Percentiles rank a stretch among this genome's conserved stretches.
Conservation (phyloP, 768 basidiomycete species). For the Baorangia bicolor region DNA sequence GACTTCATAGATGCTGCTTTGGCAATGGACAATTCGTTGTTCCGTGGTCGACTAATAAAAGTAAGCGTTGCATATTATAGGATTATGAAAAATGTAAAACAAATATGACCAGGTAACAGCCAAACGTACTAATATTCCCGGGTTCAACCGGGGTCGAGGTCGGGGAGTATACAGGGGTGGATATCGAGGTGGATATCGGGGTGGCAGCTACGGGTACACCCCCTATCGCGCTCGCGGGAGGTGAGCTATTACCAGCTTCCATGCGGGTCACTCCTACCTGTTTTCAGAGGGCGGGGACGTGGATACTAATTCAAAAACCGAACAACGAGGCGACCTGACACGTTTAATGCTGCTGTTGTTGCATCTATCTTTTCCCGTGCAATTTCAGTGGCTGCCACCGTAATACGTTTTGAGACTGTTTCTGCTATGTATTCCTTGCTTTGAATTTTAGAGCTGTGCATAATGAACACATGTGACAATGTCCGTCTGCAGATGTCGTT, state of each 20-base stretch:
- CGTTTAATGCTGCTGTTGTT: constrained; percentile 8
- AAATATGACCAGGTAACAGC: constrained; percentile 71
- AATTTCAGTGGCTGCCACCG: constrained; percentile 7
- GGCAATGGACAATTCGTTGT: constrained; percentile 93
- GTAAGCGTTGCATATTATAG: constrained; percentile 40
- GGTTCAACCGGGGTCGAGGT: constrained; percentile 82
- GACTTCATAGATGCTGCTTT: constrained; percentile 88
- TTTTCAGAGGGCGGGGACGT: constrained; percentile 68
- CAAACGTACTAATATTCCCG: constrained; percentile 95
- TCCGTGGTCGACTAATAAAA: constrained; percentile 91
- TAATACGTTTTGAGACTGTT: constrained; percentile 21
- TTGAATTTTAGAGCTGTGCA: constrained; percentile 29
- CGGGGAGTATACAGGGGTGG: constrained; percentile 65
- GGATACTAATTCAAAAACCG: constrained; percentile 45
- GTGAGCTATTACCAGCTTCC: constrained; percentile 41
- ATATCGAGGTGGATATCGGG: constrained; percentile 58
- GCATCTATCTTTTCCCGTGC: constrained; percentile 10
- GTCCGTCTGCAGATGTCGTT: too few relatives aligned
- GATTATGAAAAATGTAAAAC: background rate
- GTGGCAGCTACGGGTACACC: constrained; percentile 50
- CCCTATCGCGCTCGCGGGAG: constrained; percentile 72
- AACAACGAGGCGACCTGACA: constrained; percentile 18
- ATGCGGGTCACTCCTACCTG: constrained; percentile 8
- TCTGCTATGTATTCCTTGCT: constrained; percentile 29
- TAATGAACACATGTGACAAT: constrained; percentile 21